A percentile compares a stretch with the other conserved stretches of the same genome.
These are phyloP conservation scores for Hanseniaspora hatyaiensis DNA, from an alignment of 805 yeast genomes.

Conservation along the genomic window DNA sequence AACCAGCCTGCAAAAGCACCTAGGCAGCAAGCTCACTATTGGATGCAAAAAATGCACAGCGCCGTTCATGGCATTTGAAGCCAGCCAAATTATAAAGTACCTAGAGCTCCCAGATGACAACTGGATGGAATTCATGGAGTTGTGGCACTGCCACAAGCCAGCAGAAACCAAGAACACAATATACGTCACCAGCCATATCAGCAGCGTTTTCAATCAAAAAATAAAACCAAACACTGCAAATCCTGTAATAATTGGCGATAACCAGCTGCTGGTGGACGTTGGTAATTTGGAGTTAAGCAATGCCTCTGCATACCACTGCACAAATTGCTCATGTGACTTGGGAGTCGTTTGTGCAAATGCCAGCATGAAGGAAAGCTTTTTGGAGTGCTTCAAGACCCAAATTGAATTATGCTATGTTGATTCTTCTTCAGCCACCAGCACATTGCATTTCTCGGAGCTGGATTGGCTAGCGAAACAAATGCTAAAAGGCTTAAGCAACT, in stretches of 20 bases:
- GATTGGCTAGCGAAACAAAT: conserved; percentile 2
- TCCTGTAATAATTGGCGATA: too few relatives aligned
- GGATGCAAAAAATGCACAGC: conserved; percentile 20
- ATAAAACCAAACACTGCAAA: conserved; percentile 24
- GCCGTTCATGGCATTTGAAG: conserved; percentile 10
- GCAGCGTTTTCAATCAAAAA: conserved; percentile 19
- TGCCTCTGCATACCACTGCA: too few relatives aligned
- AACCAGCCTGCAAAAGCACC: conserved; percentile 1
- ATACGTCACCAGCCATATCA: conserved; percentile 20
- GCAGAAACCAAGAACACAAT: conserved; percentile 24
- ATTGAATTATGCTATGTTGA: background rate
- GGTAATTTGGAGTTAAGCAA: too few relatives aligned
- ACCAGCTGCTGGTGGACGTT: too few relatives aligned
- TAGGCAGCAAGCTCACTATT: conserved; percentile 6
- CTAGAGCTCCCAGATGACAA: conserved; percentile 76
- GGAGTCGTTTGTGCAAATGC: background rate
- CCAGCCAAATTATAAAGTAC: conserved; percentile 20
- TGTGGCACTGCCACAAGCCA: conserved; percentile 97
- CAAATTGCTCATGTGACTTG: too few relatives aligned
- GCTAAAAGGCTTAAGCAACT: background rate
- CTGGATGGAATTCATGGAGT: conserved; percentile 93
- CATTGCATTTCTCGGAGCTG: background rate
- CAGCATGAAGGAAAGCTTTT: background rate
- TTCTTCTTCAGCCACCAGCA: too few relatives aligned
- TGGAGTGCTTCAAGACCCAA: background rate